Percentiles rank a stretch among this genome's conserved stretches.
These are phyloP conservation scores for Sporothrix mexicana DNA, from an alignment of 2,329 filamentous ascomycete species.

Conservation along the genomic window DNA sequence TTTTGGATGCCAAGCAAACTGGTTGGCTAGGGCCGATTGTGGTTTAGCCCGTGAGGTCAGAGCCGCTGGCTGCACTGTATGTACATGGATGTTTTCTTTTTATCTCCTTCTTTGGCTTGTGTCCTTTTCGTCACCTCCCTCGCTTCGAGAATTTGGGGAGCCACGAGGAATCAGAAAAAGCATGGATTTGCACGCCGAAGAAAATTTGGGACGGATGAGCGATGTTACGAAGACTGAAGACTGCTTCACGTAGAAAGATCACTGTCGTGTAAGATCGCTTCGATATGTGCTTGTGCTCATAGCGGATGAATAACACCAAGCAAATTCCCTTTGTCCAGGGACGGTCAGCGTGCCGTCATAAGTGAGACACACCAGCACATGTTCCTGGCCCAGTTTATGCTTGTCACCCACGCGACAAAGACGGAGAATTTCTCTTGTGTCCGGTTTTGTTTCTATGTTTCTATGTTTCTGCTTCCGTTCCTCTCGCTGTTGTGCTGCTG, in stretches of 20 bases:
- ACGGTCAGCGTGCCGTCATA: constrained; percentile 1
- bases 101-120: not conserved
- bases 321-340: not conserved
- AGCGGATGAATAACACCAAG: constrained; percentile 18
- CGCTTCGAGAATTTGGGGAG: constrained; percentile 2
- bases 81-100: too few relatives aligned
- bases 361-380: not conserved
- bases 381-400: constrained; percentile 19
- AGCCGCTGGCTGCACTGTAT: not conserved
- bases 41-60: constrained; percentile 18
- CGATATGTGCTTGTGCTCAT: not conserved
- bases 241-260: not conserved
- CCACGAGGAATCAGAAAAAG: not conserved
- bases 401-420: constrained; percentile 24
- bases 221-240: not conserved
- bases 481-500: not conserved
- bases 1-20: constrained; percentile 30
- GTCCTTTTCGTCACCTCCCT: not conserved
- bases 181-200: not conserved
- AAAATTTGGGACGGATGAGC: not conserved
- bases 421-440: not conserved
- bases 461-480: not conserved
- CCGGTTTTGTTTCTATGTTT: not conserved
- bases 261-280: not conserved
- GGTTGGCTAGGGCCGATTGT: not conserved